A percentile compares a stretch with the other conserved stretches of the same genome.
These are phyloP conservation scores for Luvunga scandens DNA, from an alignment of 345 rosid species.

Conservation along the genomic window DNA sequence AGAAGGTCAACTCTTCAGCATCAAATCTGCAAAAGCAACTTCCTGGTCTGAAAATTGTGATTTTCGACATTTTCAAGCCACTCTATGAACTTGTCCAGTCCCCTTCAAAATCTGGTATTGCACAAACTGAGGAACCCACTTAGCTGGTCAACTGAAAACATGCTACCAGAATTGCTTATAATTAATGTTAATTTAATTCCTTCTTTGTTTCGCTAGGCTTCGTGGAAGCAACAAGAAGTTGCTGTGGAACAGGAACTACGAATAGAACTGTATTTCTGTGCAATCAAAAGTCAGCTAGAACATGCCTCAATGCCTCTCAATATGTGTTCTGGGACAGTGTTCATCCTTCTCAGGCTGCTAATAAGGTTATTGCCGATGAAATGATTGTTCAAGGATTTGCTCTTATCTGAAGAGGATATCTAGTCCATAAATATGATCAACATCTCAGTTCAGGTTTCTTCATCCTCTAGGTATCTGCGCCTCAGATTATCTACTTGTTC, in stretches of 20 bases:
- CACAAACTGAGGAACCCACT: not conserved
- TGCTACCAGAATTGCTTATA: not conserved
- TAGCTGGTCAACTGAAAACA: not conserved
- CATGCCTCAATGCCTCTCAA: constrained; percentile 77
- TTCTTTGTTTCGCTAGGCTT: constrained; percentile 46
- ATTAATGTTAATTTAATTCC: not conserved
- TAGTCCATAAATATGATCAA: not conserved
- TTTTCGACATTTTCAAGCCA: constrained; percentile 79
- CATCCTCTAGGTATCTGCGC: not conserved
- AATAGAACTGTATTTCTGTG: constrained; percentile 75
- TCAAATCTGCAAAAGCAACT: constrained; percentile 62
- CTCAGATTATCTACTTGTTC: not conserved
- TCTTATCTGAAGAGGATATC: constrained; percentile 36
- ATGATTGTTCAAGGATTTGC: constrained; percentile 63
- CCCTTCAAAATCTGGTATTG: constrained; percentile 58
- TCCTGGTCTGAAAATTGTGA: constrained; percentile 67
- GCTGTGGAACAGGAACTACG: constrained; percentile 82
- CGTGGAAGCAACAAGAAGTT: constrained; percentile 74
- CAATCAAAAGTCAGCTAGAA: constrained; percentile 65
- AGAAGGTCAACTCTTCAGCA: constrained; percentile 60
- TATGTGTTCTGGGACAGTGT: constrained; percentile 94
- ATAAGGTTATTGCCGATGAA: constrained; percentile 70
- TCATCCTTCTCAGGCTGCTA: constrained; percentile 92
- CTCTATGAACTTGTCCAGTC: constrained; percentile 57
- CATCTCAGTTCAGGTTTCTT: not conserved